Evolutionary conservation across 805 yeast species (phyloP).

Genomic region (Yarrowia divulgata): DNA sequence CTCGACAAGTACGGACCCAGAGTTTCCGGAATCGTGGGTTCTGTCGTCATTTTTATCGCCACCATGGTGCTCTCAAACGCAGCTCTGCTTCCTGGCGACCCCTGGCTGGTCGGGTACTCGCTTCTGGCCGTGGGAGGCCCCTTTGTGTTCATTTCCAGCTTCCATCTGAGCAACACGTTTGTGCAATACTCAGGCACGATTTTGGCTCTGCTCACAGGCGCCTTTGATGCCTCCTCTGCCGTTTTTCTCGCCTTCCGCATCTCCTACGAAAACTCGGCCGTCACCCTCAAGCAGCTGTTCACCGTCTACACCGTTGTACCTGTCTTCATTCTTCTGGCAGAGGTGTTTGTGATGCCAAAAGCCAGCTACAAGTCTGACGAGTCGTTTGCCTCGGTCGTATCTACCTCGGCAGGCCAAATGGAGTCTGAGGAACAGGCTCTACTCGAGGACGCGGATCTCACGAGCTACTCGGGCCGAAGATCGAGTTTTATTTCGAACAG

Average conservation of each 20-base stretch:
- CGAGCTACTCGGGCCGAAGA: constrained; percentile 16
- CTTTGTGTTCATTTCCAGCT: constrained; percentile 86
- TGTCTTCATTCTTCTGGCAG: constrained; percentile 74
- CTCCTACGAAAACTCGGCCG: constrained; percentile 57
- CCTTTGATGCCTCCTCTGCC: constrained; percentile 92
- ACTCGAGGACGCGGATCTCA: constrained; percentile 12
- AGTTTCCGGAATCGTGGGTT: constrained; percentile 77
- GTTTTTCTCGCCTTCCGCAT: constrained; percentile 77
- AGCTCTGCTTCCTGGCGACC: constrained; percentile 56
- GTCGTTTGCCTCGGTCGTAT: constrained; percentile 3
- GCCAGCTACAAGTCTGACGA: constrained; percentile 58
- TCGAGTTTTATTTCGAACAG: constrained; percentile 10
- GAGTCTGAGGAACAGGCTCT: constrained; percentile 30
- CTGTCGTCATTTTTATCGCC: constrained; percentile 62
- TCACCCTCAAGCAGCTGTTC: constrained; percentile 68
- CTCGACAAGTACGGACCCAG: constrained; percentile 84
- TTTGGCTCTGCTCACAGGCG: constrained; percentile 87
- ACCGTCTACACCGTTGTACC: constrained; percentile 75
- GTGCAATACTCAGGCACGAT: constrained; percentile 83
- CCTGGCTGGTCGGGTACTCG: constrained; percentile 76
- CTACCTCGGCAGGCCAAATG: constrained; percentile 18
- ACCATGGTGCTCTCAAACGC: constrained; percentile 58
- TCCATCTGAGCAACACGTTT: constrained; percentile 87
- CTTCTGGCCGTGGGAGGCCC: constrained; percentile 91
- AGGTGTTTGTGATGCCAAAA: constrained; percentile 78